Conservation (phyloP, 106 monocot species). For the Dioscorea zingiberensis region DNA sequence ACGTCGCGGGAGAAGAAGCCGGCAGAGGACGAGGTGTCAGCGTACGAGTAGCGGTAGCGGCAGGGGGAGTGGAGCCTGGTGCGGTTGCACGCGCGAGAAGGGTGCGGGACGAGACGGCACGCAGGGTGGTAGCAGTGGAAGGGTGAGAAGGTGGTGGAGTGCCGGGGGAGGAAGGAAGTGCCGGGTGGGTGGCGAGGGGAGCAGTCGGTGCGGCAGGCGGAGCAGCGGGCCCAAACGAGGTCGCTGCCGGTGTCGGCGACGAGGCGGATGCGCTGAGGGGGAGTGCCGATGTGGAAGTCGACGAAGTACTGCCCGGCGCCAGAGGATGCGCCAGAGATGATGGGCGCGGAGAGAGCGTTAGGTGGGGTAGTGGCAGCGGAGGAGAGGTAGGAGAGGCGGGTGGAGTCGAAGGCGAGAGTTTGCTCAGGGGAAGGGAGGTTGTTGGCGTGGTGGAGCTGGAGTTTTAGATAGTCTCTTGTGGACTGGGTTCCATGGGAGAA, state of each 20-base stretch:
- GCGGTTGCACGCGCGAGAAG: background rate
- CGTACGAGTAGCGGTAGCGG: conserved; percentile 46
- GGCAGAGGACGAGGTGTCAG: conserved; percentile 29
- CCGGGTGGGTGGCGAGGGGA: conserved; percentile 16
- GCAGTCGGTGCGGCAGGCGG: conserved; percentile 14
- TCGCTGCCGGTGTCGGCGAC: conserved; percentile 42
- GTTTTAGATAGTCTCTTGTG: conserved; percentile 11
- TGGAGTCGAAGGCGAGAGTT: conserved; percentile 17
- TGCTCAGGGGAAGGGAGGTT: conserved; percentile 1
- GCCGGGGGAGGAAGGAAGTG: conserved; percentile 27
- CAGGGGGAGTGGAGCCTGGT: conserved; percentile 33
- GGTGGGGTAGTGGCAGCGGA: conserved; percentile 7
- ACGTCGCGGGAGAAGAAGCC: conserved; percentile 37
- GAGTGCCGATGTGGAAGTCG: conserved; percentile 27
- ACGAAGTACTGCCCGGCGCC: conserved; percentile 41
- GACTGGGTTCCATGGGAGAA: too few relatives aligned
- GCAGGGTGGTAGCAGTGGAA: conserved; percentile 30
- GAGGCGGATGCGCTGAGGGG: conserved; percentile 24
- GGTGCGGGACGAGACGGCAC: conserved; percentile 32
- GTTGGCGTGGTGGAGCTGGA: conserved; percentile 9
- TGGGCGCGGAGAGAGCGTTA: conserved; percentile 20
- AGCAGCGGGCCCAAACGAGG: conserved; percentile 39
- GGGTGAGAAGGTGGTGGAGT: conserved; percentile 30
- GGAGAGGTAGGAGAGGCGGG: conserved; percentile 19
- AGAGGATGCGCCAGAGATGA: conserved; percentile 30